Conservation (phyloP, 768 basidiomycete genomes). For the Lactarius quietus region DNA sequence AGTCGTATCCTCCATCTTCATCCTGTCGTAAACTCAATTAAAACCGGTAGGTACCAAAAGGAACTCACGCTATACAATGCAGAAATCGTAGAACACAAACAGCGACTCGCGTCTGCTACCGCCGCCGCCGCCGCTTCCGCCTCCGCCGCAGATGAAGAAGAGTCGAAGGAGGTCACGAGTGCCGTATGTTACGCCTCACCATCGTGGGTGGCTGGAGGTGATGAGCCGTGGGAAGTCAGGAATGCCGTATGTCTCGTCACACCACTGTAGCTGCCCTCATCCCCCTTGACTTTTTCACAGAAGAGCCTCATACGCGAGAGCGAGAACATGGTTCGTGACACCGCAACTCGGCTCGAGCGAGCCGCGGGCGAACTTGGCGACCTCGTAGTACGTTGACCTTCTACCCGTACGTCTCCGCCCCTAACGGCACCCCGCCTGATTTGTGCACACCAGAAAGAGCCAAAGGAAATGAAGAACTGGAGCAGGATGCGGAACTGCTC, state of each 20-base stretch:
- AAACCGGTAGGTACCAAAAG: conserved; percentile 41
- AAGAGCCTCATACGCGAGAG: conserved; percentile 57
- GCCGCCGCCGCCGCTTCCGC: conserved; percentile 39
- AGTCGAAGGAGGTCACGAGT: conserved; percentile 77
- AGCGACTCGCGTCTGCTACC: conserved; percentile 58
- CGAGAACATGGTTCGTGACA: conserved; percentile 74
- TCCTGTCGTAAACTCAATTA: neutral
- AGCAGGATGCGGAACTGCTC: conserved; percentile 34
- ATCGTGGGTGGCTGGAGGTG: neutral
- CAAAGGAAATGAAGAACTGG: conserved; percentile 41
- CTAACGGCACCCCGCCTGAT: neutral
- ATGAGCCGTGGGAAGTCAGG: conserved; percentile 73
- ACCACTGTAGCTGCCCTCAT: neutral
- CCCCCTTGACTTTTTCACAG: neutral
- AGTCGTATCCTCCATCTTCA: neutral
- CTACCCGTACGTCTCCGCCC: neutral
- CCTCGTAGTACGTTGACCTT: conserved; percentile 54
- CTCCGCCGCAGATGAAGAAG: conserved; percentile 35
- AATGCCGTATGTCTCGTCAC: conserved; percentile 53
- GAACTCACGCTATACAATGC: conserved; percentile 63
- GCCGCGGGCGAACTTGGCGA: conserved; percentile 60
- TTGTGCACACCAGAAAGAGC: conserved; percentile 40
- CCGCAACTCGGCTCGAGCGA: conserved; percentile 54
- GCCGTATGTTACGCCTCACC: conserved; percentile 44
- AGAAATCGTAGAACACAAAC: conserved; percentile 58